Evolutionary conservation across 228 moss, liverwort and hornwort species (phyloP).

Genomic region (Sphagnum magellanicum): DNA sequence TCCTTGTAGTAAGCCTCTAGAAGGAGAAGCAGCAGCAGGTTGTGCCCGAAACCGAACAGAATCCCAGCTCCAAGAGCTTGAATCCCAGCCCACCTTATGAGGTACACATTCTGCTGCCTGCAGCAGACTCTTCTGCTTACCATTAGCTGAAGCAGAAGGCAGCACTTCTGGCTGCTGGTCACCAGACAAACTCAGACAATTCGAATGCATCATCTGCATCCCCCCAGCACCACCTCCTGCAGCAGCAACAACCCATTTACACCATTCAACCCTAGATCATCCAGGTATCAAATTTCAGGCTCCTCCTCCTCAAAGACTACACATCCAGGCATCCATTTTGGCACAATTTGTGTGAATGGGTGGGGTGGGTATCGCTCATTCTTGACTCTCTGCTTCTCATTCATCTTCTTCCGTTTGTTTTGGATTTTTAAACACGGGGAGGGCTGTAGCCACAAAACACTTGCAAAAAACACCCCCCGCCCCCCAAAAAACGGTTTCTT

Average conservation of each 20-base stretch:
- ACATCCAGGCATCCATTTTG: too few species aligned
- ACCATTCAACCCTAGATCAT: too few species aligned
- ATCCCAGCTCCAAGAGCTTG: slow-evolving; percentile 70
- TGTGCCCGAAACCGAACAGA: slow-evolving; percentile 58
- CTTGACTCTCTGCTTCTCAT: too few species aligned
- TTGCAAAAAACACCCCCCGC: slow-evolving; percentile 12
- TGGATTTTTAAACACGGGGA: too few species aligned
- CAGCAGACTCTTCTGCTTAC: slow-evolving; percentile 3
- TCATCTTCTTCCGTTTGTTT: too few species aligned
- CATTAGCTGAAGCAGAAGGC: slow-evolving; percentile 8
- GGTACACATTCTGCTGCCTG: slow-evolving; percentile 5
- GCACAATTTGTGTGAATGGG: too few species aligned
- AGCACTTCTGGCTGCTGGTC: slow-evolving; percentile 15
- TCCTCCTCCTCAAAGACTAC: too few species aligned
- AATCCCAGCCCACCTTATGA: slow-evolving; percentile 54
- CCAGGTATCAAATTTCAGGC: too few species aligned
- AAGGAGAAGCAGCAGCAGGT: slow-evolving; percentile 16
- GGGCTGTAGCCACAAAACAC: too few species aligned
- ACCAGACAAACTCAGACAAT: slow-evolving; percentile 4
- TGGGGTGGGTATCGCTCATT: too few species aligned
- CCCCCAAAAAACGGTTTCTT: not conserved
- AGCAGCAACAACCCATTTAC: not conserved
- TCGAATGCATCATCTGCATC: slow-evolving; percentile 17
- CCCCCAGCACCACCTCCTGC: slow-evolving; percentile 20
- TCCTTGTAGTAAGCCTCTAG: slow-evolving; percentile 7